A percentile compares a stretch with the other conserved stretches of the same genome.
Conservation (phyloP, 495 filamentous ascomycete genomes). For the Aspergillus sclerotioniger region DNA sequence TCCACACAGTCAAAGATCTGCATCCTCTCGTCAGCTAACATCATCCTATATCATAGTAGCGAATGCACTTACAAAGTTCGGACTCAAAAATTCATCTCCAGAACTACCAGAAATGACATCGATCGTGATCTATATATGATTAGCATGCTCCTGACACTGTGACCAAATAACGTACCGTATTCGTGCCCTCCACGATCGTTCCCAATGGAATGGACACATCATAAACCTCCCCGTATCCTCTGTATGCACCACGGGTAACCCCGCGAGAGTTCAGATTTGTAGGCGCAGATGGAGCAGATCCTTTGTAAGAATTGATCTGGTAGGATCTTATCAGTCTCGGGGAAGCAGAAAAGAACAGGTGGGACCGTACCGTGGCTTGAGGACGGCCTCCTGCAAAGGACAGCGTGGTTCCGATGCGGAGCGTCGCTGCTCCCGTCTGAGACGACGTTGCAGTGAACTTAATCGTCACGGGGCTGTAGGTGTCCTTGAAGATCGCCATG, state of each 20-base stretch:
- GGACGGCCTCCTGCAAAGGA: slow-evolving; percentile 52
- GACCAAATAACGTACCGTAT: slow-evolving; percentile 43
- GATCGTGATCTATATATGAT: slow-evolving; percentile 48
- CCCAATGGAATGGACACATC: slow-evolving; percentile 53
- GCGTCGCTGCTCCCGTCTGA: slow-evolving; percentile 51
- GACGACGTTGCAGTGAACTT: slow-evolving; percentile 53
- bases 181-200: slow-evolving; percentile 54
- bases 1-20: slow-evolving; percentile 59
- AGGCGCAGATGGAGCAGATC: slow-evolving; percentile 50
- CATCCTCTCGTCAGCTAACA: slow-evolving; percentile 1
- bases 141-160: not conserved
- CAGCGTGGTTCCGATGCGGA: slow-evolving; percentile 64
- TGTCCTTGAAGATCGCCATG: slow-evolving; percentile 63
- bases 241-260: slow-evolving; percentile 62
- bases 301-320: slow-evolving; percentile 52
- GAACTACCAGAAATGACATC: slow-evolving; percentile 57
- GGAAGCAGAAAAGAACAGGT: not conserved
- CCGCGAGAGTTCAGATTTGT: slow-evolving; percentile 63
- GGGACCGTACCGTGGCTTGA: slow-evolving; percentile 23
- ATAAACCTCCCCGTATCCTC: slow-evolving; percentile 61
- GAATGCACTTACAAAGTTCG: slow-evolving; percentile 56
- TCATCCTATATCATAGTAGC: not conserved
- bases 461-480: slow-evolving; percentile 63
- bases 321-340: not conserved
- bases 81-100: slow-evolving; percentile 52